These are phyloP conservation scores for Atractiella rhizophila DNA, from an alignment of 768 basidiomycete genomes.

Conservation along the genomic window DNA sequence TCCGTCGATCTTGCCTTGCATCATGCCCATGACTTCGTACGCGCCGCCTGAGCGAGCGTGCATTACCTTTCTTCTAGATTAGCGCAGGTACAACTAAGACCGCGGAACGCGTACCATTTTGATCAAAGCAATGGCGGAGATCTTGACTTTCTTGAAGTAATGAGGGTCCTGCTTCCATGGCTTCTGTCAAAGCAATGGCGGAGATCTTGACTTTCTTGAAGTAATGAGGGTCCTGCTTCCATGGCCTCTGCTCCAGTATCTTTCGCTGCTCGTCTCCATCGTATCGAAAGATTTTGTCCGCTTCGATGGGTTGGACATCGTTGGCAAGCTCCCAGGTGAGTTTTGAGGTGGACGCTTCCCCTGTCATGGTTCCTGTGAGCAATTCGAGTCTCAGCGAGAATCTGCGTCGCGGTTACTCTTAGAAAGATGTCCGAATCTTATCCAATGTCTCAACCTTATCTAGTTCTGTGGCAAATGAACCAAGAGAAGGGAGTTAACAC, in stretches of 20 bases:
- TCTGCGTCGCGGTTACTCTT: no score
- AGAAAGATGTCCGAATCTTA: no score
- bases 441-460: no score
- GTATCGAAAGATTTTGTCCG: slow-evolving; percentile 19
- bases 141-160: slow-evolving; percentile 28
- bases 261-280: slow-evolving; percentile 20
- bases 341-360: slow-evolving; percentile 6
- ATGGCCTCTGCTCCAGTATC: slow-evolving; percentile 42
- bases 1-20: slow-evolving; percentile 70
- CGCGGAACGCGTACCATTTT: slow-evolving; percentile 26
- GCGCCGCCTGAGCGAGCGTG: slow-evolving; percentile 91
- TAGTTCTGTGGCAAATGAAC: no score
- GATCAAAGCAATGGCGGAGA: slow-evolving; percentile 29
- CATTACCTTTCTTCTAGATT: slow-evolving; percentile 19
- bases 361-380: no score
- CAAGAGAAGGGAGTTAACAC: no score
- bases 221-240: slow-evolving; percentile 45
- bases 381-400: no score
- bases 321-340: slow-evolving; percentile 25
- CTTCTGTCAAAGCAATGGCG: slow-evolving; percentile 27
- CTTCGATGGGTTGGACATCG: slow-evolving; percentile 16
- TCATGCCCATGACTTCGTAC: slow-evolving; percentile 97
- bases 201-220: slow-evolving; percentile 29
- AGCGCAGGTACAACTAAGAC: neutral
- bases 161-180: slow-evolving; percentile 60